Percentiles rank a stretch among this genome's conserved stretches.
Evolutionary conservation across 495 filamentous ascomycete species (phyloP).

Genomic region (Aspergillus hancockii): DNA sequence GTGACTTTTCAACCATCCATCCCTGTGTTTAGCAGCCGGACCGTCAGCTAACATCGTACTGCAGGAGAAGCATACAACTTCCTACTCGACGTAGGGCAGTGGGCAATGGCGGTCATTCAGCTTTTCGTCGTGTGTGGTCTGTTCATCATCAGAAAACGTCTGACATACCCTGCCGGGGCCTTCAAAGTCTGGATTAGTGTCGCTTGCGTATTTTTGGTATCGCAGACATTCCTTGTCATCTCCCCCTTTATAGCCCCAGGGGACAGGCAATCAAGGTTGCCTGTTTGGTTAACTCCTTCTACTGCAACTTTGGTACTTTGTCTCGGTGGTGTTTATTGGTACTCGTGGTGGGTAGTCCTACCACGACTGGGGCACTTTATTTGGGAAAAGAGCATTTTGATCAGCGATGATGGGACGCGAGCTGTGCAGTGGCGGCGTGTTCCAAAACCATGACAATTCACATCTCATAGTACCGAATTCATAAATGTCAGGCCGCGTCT

Average conservation of each 20-base stretch:
- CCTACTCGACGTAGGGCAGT: constrained; percentile 68
- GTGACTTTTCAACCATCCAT: background rate
- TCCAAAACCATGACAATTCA: background rate
- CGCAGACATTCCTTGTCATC: constrained; percentile 38
- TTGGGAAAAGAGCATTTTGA: constrained; percentile 1
- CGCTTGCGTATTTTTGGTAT: constrained; percentile 36
- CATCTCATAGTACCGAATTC: no score
- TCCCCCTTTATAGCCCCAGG: constrained; percentile 34
- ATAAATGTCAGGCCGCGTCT: no score
- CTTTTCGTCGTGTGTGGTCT: constrained; percentile 59
- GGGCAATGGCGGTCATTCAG: constrained; percentile 59
- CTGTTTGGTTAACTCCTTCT: constrained; percentile 4
- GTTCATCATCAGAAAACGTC: constrained; percentile 57
- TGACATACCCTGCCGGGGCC: constrained; percentile 56
- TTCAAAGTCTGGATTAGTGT: constrained; percentile 60
- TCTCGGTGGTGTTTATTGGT: constrained; percentile 1
- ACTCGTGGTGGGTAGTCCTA: constrained; percentile 22
- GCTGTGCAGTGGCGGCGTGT: background rate
- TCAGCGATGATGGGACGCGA: background rate
- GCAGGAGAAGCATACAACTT: constrained; percentile 61
- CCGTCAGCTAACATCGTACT: background rate
- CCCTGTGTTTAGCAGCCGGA: no score
- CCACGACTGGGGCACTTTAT: constrained; percentile 19
- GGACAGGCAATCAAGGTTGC: background rate
- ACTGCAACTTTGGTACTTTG: background rate